phyloP scores from a whole-genome alignment of 2,329 filamentous ascomycete genomes.

The Neofusicoccum kwambonambiense region DNA sequence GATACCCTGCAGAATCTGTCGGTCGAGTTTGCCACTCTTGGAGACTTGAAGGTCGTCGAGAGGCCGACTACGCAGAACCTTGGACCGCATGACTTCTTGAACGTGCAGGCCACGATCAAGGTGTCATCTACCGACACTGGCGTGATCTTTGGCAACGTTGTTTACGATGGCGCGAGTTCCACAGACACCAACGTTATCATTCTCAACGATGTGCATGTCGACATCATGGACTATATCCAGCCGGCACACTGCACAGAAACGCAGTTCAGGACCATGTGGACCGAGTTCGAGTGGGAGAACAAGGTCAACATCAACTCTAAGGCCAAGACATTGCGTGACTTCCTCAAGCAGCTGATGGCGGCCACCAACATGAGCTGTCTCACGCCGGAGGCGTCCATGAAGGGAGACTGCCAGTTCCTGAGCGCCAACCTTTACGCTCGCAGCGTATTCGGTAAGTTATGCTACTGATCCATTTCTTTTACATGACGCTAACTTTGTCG shows the following conservation, averaged over 20 bases:
- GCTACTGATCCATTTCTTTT: not conserved
- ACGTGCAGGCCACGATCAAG: slow-evolving; percentile 98
- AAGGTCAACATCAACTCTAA: slow-evolving; percentile 99
- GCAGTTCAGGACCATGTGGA: slow-evolving; percentile 99
- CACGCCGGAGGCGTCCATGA: slow-evolving; percentile 91
- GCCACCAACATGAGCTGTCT: slow-evolving; percentile 98
- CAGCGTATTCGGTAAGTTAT: slow-evolving; percentile 90
- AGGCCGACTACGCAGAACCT: slow-evolving; percentile 94
- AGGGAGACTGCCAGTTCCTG: slow-evolving; percentile 96
- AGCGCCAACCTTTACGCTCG: slow-evolving; percentile 95
- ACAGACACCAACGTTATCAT: slow-evolving; percentile 97
- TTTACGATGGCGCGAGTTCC: slow-evolving; percentile 90
- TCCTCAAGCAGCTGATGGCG: slow-evolving; percentile 92
- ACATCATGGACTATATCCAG: slow-evolving; percentile 99
- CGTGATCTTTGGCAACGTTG: slow-evolving; percentile 97
- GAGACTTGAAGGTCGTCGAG: slow-evolving; percentile 97
- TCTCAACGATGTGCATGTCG: slow-evolving; percentile 94
- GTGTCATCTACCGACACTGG: slow-evolving; percentile 96
- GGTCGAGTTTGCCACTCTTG: slow-evolving; percentile 96
- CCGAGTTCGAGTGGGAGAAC: slow-evolving; percentile 99
- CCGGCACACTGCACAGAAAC: slow-evolving; percentile 95
- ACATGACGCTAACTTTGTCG: not conserved
- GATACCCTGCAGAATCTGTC: slow-evolving; percentile 96
- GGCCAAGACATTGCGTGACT: slow-evolving; percentile 85
- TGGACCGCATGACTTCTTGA: slow-evolving; percentile 93